phyloP scores from a whole-genome alignment of 2,329 filamentous ascomycete genomes.

The Pyrenophora seminiperda region DNA sequence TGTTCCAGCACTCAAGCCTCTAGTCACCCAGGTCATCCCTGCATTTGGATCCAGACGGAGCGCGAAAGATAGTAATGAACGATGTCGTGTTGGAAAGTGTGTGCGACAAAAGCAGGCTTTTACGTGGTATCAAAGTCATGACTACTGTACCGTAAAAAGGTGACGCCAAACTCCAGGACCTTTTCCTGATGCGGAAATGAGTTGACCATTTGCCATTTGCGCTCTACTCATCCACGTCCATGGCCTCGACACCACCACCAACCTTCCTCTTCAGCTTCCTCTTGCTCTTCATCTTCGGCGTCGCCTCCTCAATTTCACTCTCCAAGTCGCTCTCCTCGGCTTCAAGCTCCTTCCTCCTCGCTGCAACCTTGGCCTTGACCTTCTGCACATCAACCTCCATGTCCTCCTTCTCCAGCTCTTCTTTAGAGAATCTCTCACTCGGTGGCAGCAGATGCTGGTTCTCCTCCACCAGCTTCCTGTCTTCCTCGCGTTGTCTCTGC shows the following conservation, averaged over 20 bases:
- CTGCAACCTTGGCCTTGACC: constrained; percentile 58
- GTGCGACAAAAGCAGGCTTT: constrained; percentile 11
- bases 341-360: constrained; percentile 68
- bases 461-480: constrained; percentile 86
- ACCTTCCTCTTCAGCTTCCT: constrained; percentile 55
- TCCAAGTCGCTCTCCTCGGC: constrained; percentile 56
- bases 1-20: no score
- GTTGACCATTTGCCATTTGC: neutral
- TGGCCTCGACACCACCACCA: constrained; percentile 53
- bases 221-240: constrained; percentile 52
- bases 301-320: constrained; percentile 43
- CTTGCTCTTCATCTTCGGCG: constrained; percentile 52
- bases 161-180: constrained; percentile 34
- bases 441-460: constrained; percentile 88
- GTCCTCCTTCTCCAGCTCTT: constrained; percentile 64
- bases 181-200: neutral
- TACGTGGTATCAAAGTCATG: constrained; percentile 37
- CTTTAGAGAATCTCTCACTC: constrained; percentile 51
- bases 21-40: no score
- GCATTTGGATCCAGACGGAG: no score
- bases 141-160: constrained; percentile 24
- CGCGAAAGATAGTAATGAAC: no score
- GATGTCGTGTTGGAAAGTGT: no score
- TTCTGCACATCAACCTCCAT: constrained; percentile 55
- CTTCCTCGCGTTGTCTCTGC: constrained; percentile 75